Base-by-base conservation (phyloP, 2,329 filamentous ascomycete genomes). In the Cytospora piceae region DNA sequence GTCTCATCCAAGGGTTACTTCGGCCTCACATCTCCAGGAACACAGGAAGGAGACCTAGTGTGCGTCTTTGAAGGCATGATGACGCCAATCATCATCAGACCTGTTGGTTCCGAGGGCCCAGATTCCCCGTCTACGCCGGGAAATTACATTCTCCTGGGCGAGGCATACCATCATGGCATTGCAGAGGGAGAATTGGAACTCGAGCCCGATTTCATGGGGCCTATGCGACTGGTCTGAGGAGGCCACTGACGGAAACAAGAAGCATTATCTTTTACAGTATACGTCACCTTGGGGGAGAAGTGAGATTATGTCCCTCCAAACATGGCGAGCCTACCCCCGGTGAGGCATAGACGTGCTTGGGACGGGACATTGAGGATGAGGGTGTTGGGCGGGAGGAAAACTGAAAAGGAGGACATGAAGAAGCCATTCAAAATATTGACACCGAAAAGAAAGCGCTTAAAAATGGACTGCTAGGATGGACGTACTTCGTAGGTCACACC, bases 1-100 rank as follows among this genome's bases (percentile, higher is more conserved):
- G 4, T 59, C 42, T 59, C 57, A 32, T 59, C 57, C 5, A 31
- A 34, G 29, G 57, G 57, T 2, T 24, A 59, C 12, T 59, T 52
- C n/a, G 57, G 57, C 29, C 42, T 59, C 42, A 24, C 42, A 14
- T 1, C n/a, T 11, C n/a, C 31, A 15, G 57, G 42, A 0, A 46
- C 42, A 42, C 57, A 31, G 29, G 57, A 22, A 22, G 57, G 57
- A 20, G 57, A 59, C 29, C 14, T 4, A 4, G 42, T 59, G 8
- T 59, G 57, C 49, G 12, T 12, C 20, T 59, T 59, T 24, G 24
- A 29, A 31, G 57, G 27, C 20, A 29, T 49, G 27, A 20, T 1
- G 9, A 6, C 14, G 4, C 57, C 39, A 6, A 32, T 59, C 3
- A 12, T 59, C 12, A 15, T 51, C 12, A 49, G 57, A 31, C 39